A percentile compares a stretch with the other conserved stretches of the same genome.
Conservation (phyloP, 352 stramenopile species). For the Phytopythium boreale region DNA sequence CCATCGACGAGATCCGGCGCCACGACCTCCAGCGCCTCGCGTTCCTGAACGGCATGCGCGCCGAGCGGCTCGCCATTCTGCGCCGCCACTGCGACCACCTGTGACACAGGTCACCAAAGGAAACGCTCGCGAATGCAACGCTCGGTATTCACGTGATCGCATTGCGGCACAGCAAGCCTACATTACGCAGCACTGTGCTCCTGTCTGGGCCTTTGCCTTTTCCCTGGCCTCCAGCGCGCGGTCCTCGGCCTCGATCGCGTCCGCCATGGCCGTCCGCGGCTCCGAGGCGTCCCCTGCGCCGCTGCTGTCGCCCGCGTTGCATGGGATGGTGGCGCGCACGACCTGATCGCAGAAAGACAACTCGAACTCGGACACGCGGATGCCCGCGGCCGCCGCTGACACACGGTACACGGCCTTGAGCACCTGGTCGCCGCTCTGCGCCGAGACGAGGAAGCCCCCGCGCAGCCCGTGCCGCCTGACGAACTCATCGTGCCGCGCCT, state of each 20-base stretch:
- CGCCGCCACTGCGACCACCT: conserved; percentile 55
- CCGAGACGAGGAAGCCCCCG: conserved; percentile 79
- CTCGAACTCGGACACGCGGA: conserved; percentile 77
- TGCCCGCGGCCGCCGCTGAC: conserved; percentile 56
- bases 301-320: conserved; percentile 2
- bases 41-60: conserved; percentile 54
- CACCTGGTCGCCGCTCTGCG: conserved; percentile 82
- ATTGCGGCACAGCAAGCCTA: conserved; percentile 15
- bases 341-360: conserved; percentile 79
- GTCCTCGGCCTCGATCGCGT: conserved; percentile 80
- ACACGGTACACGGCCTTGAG: conserved; percentile 79
- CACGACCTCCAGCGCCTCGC: conserved; percentile 53
- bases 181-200: conserved; percentile 30
- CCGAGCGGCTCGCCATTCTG: conserved; percentile 44
- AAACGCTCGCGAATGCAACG: neutral
- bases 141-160: too few relatives aligned
- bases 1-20: conserved; percentile 41
- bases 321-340: conserved; percentile 46
- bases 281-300: conserved; percentile 27
- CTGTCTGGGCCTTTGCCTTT: conserved; percentile 12
- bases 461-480: conserved; percentile 55
- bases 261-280: conserved; percentile 58
- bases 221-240: conserved; percentile 44
- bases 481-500: conserved; percentile 72
- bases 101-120: conserved; percentile 15